Base-by-base conservation (phyloP, 495 filamentous ascomycete genomes). In the Penicillium angulare region DNA sequence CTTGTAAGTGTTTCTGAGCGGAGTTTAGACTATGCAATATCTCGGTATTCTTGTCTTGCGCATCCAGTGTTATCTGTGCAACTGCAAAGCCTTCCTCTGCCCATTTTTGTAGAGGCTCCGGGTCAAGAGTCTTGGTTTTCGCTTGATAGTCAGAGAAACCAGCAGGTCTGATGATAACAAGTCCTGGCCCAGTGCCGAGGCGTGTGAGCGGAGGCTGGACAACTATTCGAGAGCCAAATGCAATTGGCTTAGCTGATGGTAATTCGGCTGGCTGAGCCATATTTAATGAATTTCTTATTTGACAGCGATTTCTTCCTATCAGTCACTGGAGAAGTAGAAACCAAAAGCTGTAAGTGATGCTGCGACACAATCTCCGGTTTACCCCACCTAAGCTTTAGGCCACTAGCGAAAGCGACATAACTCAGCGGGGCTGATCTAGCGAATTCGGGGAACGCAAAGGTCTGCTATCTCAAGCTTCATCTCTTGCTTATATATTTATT, bases 121-220 rank as follows among this genome's bases (percentile, higher is more conserved):
- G 68, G 21, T 71, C 68, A 6, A 71, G 47, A 26, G 52, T 60
- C 5, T 53, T 43, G 26, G 64, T 66, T 17, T 57, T 36, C 15
- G 43, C 20, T n/a, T 64, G 56, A 26, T 53, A 68, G 2, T 51
- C 35, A 1, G 56, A 47, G 43, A 59, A 56, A 22, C 34, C 47
- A 22, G 21, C 27, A 3, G 69, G 61, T 7, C 58, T 52, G 42
- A 81, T 44, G 26, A 83, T 50, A 34, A 85, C 60, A 3, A 85
- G 58, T 18, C 78, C 79, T 4, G 82, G 82, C 0, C 82, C 82
- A 23, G 52, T 52, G 4, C 78, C 81, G 41, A 75, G 74, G 34
- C 79, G 74, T 3, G 82, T 80, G 31, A 84, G 75, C 32, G 81
- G 82, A 42, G 76, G 67, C 39, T 82, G 79, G 8, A 81, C 26